Evolutionary conservation across 192 early-diverging fungal species (phyloP), one percentile per base, ranked within the genome.

Genomic region (Linnemannia schmuckeri): DNA sequence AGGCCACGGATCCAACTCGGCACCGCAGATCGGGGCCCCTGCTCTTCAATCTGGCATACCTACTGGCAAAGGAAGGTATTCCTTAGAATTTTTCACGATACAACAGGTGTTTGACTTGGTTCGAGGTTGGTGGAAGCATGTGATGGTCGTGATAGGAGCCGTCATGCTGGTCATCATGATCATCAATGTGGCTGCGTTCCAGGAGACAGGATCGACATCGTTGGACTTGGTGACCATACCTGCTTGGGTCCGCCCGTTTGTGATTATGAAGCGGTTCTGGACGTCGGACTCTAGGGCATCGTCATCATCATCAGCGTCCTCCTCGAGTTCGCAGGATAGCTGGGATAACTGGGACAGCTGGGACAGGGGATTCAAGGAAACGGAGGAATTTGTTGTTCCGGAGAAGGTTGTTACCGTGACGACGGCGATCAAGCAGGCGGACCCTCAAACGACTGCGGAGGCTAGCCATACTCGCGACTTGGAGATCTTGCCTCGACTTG

Each of bases 141-240:
- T 78, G 17, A 75, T 80, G 74, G 68, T 68, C n/a, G 24, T 37
- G 13, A 9, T 86, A 13, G 78, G 57, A 42, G 74, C 79, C 0
- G 22, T 77, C 4, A 9, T 61, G 10, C 42, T 87, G 46, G 73
- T 81, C 9, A 63, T 81, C 30, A 74, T 87, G 76, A 81, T 87
- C n/a, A 76, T 76, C 76, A 87, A 87, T 35, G 79, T 72, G 40
- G 75, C 85, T 37, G 80, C 79, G 8, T 87, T 87, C 61, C 78
- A 77, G 70, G 84, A 86, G 54, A 81, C 79, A 4, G 44, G 72
- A 27, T 75, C 75, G 49, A 87, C 85, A 5, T 75, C 79, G 1
- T 40, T 87, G 49, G 71, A 80, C 38, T 38, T 78, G 24, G 80
- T 81, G 24, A 49, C 46, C 8, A 18, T 78, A 8, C 76, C 85